Percentiles rank a stretch among this genome's conserved stretches.
These are phyloP conservation scores for Rhipidocladum racemiflorum DNA, from an alignment of 176 grass and related monocot genomes.

Conservation along the genomic window DNA sequence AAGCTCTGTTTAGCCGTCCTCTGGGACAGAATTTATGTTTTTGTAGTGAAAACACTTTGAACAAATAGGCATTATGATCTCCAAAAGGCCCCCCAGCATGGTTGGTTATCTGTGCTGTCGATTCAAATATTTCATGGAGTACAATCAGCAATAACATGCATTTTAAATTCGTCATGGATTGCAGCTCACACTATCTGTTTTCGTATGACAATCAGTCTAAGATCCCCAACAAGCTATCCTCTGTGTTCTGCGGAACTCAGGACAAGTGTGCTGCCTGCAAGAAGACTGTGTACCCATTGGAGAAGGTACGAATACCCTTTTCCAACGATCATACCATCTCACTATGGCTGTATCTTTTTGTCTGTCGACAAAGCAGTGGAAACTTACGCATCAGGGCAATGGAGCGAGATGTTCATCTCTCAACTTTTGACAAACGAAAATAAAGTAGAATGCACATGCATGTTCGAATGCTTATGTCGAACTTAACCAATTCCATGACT, in stretches of 20 bases:
- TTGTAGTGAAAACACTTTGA: conserved; percentile 1
- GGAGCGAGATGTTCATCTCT: not conserved
- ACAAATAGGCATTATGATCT: not conserved
- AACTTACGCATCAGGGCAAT: not conserved
- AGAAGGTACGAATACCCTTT: conserved; percentile 48
- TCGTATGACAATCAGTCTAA: conserved; percentile 39
- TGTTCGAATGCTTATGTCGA: not conserved
- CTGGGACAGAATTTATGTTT: conserved; percentile 3
- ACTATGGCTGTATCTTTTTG: not conserved
- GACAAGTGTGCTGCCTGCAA: conserved; percentile 61
- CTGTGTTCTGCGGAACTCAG: conserved; percentile 57
- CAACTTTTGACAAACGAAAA: not conserved
- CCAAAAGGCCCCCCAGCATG: not conserved
- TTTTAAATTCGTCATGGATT: not conserved
- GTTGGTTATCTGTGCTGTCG: not conserved
- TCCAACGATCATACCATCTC: not conserved
- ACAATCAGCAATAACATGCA: not conserved
- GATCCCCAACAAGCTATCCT: conserved; percentile 55
- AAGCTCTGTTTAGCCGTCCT: conserved; percentile 11
- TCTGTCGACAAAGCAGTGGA: not conserved
- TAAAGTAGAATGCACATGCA: not conserved
- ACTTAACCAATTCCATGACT: not conserved
- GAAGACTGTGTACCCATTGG: conserved; percentile 61
- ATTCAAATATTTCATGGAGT: conserved; percentile 22
- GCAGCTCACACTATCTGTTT: conserved; percentile 2